Percentiles rank a stretch among this genome's conserved stretches.
phyloP scores from a whole-genome alignment of 2,329 filamentous ascomycete genomes.

The Colletotrichum plurivorum region DNA sequence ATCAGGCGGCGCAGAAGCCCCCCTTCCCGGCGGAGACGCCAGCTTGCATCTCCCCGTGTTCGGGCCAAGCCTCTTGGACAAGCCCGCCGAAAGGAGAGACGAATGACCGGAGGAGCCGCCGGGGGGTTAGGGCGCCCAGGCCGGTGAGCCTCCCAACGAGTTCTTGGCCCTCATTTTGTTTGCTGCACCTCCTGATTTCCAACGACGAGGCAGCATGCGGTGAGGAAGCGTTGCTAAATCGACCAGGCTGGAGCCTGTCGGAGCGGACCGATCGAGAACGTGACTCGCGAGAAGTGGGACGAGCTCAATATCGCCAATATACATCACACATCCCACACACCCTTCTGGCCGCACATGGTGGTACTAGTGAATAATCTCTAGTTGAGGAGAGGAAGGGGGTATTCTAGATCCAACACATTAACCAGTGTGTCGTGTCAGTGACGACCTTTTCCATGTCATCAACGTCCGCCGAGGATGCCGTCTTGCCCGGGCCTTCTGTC shows the following conservation, averaged over 20 bases:
- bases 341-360: no score
- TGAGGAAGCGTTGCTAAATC: not conserved
- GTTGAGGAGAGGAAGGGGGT: slow-evolving; percentile 13
- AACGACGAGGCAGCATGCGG: not conserved
- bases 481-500: slow-evolving; percentile 1
- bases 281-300: slow-evolving; percentile 23
- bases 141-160: not conserved
- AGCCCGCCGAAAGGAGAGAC: not conserved
- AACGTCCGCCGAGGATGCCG: slow-evolving; percentile 17
- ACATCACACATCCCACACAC: slow-evolving; percentile 19
- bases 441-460: not conserved
- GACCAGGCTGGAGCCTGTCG: not conserved
- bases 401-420: slow-evolving; percentile 16
- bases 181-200: not conserved
- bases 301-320: slow-evolving; percentile 14
- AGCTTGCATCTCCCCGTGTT: no score
- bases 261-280: not conserved
- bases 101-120: not conserved
- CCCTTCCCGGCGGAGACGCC: not conserved
- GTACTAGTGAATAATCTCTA: not conserved
- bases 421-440: not conserved
- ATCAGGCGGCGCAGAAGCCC: not conserved
- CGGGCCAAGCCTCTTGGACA: not conserved
- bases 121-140: not conserved
- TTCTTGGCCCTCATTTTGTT: not conserved